phyloP scores from a whole-genome alignment of 2,329 filamentous ascomycete species.

The Lasiodiplodia theobromae region DNA sequence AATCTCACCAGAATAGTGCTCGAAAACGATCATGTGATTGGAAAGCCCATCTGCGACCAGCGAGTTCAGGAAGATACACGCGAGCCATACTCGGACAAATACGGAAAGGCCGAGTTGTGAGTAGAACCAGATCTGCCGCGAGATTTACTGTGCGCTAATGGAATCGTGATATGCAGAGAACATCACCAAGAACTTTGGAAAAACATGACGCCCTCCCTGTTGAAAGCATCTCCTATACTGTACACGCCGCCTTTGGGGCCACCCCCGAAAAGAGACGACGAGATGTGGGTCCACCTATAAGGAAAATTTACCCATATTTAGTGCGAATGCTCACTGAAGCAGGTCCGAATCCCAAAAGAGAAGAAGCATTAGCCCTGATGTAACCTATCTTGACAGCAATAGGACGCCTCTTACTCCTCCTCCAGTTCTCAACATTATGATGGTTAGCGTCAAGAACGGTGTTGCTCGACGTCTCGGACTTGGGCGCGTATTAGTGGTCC shows the following conservation, averaged over 20 bases:
- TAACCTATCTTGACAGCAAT: not conserved
- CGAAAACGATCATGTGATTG: not conserved
- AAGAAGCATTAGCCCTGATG: not conserved
- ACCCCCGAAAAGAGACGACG: not conserved
- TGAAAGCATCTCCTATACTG: not conserved
- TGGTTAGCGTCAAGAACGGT: not conserved
- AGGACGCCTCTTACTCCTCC: not conserved
- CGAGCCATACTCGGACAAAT: not conserved
- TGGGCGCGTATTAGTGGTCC: not conserved
- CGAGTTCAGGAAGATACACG: not conserved
- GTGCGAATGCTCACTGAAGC: not conserved
- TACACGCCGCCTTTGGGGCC: not conserved
- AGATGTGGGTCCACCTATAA: not conserved
- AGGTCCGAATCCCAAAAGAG: not conserved
- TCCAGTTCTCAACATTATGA: not conserved
- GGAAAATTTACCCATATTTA: not conserved
- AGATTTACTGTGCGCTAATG: not conserved
- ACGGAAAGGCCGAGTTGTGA: not conserved
- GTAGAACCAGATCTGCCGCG: not conserved
- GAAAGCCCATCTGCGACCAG: not conserved
- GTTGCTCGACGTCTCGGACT: not conserved
- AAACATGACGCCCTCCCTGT: not conserved
- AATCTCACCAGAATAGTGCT: not conserved
- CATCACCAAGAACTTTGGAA: not conserved
- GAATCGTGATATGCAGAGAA: not conserved